Conservation (phyloP, 1,284 basidiomycete species). For the Stygiomarasmius scandens region DNA sequence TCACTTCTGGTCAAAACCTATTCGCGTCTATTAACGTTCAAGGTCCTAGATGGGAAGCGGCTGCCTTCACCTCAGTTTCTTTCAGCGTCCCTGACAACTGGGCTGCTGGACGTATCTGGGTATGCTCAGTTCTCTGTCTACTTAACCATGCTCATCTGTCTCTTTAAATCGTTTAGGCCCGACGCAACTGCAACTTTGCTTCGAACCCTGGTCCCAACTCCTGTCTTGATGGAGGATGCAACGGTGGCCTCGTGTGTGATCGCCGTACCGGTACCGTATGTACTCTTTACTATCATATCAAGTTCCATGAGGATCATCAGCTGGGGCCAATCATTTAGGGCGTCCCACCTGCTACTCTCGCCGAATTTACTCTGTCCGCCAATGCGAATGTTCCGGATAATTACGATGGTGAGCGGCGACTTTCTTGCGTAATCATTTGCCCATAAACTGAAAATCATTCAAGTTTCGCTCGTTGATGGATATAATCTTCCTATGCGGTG, state of each 20-base stretch:
- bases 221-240: conserved; percentile 55
- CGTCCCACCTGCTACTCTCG: conserved; percentile 58
- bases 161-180: conserved; percentile 30
- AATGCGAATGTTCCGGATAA: conserved; percentile 37
- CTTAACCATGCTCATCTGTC: not conserved
- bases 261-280: conserved; percentile 44
- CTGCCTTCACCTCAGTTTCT: conserved; percentile 35
- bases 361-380: conserved; percentile 52
- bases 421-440: not conserved
- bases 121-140: conserved; percentile 10
- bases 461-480: conserved; percentile 53
- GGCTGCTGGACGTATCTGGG: conserved; percentile 52
- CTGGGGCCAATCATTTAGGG: conserved; percentile 29
- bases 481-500: conserved; percentile 53
- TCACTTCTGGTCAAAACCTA: no score
- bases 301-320: not conserved
- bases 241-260: conserved; percentile 50
- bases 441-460: not conserved
- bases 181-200: conserved; percentile 49
- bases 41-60: conserved; percentile 50
- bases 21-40: no score
- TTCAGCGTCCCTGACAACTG: conserved; percentile 52
- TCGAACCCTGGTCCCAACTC: conserved; percentile 48
- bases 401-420: conserved; percentile 42
- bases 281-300: not conserved